Conservation (phyloP, 2,329 filamentous ascomycete species). For the Fusarium algeriense region DNA sequence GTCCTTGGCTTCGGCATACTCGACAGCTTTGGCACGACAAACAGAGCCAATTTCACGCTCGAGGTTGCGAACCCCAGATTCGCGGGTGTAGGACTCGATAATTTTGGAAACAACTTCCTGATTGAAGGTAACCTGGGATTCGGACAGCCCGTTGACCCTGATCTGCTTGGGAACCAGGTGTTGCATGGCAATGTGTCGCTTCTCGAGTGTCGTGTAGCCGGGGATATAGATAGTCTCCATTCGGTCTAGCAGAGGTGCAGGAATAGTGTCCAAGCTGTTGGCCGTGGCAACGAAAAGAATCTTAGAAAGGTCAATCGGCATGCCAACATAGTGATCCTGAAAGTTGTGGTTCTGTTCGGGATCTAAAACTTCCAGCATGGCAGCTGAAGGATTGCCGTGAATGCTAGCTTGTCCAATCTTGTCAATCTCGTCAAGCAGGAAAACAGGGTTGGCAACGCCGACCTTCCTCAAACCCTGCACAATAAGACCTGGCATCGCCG, state of each 20-base stretch:
- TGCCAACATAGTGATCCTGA: conserved; percentile 95
- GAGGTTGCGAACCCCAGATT: conserved; percentile 94
- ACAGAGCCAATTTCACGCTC: conserved; percentile 96
- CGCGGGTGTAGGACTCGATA: conserved; percentile 95
- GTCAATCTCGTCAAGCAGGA: conserved; percentile 97
- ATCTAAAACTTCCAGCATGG: conserved; percentile 97
- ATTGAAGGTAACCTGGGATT: conserved; percentile 80
- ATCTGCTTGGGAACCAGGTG: conserved; percentile 98
- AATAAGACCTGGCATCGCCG: conserved; percentile 97
- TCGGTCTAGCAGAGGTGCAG: conserved; percentile 90
- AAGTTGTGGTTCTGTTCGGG: conserved; percentile 97
- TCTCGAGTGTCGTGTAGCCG: conserved; percentile 97
- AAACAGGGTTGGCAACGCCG: conserved; percentile 93
- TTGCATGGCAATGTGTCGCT: conserved; percentile 90
- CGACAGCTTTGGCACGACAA: conserved; percentile 93
- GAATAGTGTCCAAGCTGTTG: conserved; percentile 94
- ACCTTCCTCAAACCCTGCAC: conserved; percentile 96
- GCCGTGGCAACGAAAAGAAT: conserved; percentile 98
- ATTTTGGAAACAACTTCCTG: conserved; percentile 93
- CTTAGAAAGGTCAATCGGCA: conserved; percentile 95
- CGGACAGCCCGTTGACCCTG: conserved; percentile 84
- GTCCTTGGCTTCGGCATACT: conserved; percentile 92
- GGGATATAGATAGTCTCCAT: conserved; percentile 97
- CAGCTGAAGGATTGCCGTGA: conserved; percentile 94
- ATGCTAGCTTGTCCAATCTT: conserved; percentile 93